These are phyloP conservation scores for Chlorella variabilis DNA, from an alignment of 163 green algal species.

Conservation along the genomic window DNA sequence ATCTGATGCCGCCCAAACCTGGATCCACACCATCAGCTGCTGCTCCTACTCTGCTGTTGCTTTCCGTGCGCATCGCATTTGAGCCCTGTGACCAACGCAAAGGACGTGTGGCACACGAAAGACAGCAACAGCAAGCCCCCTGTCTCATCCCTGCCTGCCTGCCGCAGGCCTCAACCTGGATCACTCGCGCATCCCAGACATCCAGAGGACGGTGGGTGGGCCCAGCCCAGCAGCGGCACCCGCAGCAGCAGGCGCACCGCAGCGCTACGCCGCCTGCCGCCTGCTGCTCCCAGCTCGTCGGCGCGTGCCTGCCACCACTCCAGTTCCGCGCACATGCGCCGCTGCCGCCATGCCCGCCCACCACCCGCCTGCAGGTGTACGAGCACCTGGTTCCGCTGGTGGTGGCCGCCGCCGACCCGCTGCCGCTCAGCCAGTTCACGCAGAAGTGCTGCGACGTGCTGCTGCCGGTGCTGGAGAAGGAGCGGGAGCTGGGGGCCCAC, in stretches of 20 bases:
- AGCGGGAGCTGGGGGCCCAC: slow-evolving; percentile 9
- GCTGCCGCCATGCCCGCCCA: too few relatives aligned
- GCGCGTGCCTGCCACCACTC: too few relatives aligned
- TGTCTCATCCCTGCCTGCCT: background rate
- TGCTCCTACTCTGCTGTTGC: too few relatives aligned
- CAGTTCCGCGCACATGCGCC: too few relatives aligned
- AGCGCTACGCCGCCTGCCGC: background rate
- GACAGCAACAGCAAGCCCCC: too few relatives aligned
- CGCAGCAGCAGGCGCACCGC: too few relatives aligned
- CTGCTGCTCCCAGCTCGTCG: background rate
- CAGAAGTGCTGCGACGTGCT: slow-evolving; percentile 29
- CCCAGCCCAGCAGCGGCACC: too few relatives aligned
- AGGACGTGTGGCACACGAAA: too few relatives aligned
- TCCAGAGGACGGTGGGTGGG: slow-evolving; percentile 13
- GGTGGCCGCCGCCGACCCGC: background rate
- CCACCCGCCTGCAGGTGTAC: slow-evolving; percentile 3
- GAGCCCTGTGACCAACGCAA: too few relatives aligned
- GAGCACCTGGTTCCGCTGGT: slow-evolving; percentile 8
- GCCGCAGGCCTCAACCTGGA: slow-evolving; percentile 15
- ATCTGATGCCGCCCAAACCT: too few relatives aligned
- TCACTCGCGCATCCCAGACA: slow-evolving; percentile 14
- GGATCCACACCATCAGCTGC: too few relatives aligned
- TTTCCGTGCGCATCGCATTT: too few relatives aligned
- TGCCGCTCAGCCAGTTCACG: slow-evolving; percentile 8
- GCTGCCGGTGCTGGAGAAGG: slow-evolving; percentile 22